Conservation (phyloP, 2,329 filamentous ascomycete genomes). For the Penicillium sp. region DNA sequence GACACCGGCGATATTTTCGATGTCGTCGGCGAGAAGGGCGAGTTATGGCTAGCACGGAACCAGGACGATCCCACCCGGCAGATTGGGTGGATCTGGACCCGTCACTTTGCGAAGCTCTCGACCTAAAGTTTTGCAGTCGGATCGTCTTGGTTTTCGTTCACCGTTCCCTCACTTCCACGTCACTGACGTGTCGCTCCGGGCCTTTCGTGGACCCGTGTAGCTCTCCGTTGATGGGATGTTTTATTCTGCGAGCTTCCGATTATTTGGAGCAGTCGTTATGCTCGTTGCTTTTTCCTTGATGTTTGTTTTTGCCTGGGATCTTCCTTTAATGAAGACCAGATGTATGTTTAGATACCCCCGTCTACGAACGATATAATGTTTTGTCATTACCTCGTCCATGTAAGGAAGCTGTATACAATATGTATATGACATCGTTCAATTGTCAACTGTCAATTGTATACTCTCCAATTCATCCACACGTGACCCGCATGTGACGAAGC, state of each 20-base stretch:
- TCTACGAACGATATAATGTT: constrained; percentile 13
- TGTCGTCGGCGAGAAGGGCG: constrained; percentile 92
- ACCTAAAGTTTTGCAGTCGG: constrained; percentile 7
- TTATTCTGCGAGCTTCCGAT: background rate
- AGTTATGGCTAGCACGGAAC: constrained; percentile 95
- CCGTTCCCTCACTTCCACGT: background rate
- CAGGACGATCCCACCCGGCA: constrained; percentile 77
- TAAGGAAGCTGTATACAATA: background rate
- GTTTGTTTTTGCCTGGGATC: constrained; percentile 6
- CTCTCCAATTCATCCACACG: background rate
- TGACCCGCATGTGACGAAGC: constrained; percentile 13
- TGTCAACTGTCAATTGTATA: background rate
- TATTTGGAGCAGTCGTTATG: constrained; percentile 2
- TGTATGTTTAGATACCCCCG: constrained; percentile 35
- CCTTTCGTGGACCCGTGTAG: background rate
- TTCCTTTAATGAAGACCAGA: constrained; percentile 6
- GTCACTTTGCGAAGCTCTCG: constrained; percentile 71
- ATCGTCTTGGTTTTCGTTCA: background rate
- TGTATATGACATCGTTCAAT: background rate
- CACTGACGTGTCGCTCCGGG: background rate
- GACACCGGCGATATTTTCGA: constrained; percentile 91
- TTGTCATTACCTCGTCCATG: background rate
- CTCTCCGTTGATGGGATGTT: constrained; percentile 4
- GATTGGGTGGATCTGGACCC: constrained; percentile 98
- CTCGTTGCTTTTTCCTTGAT: constrained; percentile 9